Base-by-base conservation (phyloP, 441 rosid species). In the Croton laevigatus region DNA sequence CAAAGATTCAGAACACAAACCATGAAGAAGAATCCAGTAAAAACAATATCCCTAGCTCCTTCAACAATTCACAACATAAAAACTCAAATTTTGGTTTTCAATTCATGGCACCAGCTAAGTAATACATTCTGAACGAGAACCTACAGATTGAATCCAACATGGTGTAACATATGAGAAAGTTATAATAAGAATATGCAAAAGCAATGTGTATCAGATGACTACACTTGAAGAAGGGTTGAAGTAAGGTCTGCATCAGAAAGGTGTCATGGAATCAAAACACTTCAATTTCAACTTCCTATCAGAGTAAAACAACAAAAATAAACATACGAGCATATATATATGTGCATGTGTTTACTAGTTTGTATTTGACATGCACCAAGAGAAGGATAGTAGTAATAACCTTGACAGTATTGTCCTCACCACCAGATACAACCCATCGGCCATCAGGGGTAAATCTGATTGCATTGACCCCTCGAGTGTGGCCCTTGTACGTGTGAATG, bases 401-500 rank as follows among this genome's bases (percentile, higher is more conserved):
- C 97, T 96, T 96, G 38, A 96, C 94, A 54, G 90, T 82, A 72
- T 93, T 89, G 87, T 96, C 99, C 80, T 96, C 97, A 68, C 99
- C 99, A 65, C 99, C 97, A 34, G 99, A 93, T 44, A 96, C 98
- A 82, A 96, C 88, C 99, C 99, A 96, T 49, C 98, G 97, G 63
- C 99, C 99, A 81, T 96, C 97, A 44, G 97, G 99, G 61, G 98
- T 91, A 75, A 93, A 96, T 84, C 99, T 91, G 69, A 93, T 90
- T 59, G 93, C 93, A 86, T 79, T 96, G 80, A 96, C 94, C 34
- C 99, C 99, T 71, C 99, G 89, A 61, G 94, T 90, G 77, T 90
- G 99, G 71, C 98, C 99, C 80, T 96, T 93, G 85, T 93, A 93
- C 9, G 99, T 93, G 82, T 96, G 99, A 81, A 96, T 93, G 75